Evolutionary conservation across 208 protist genomes (phyloP), one percentile per base, ranked within the genome.

Genomic region (Leishmania guyanensis): DNA sequence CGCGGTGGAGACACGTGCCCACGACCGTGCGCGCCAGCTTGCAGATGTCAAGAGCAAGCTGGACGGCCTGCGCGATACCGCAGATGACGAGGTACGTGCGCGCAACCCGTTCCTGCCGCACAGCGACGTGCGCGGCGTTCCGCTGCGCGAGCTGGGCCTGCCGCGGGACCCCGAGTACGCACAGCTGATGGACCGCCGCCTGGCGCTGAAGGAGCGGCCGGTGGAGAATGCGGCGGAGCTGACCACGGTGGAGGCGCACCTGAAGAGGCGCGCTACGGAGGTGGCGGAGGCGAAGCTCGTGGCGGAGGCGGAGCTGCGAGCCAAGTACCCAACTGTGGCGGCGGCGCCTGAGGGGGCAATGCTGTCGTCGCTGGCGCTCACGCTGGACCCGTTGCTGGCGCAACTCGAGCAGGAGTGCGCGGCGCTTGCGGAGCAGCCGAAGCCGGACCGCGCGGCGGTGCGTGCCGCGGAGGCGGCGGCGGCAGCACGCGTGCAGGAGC

Each of bases 51-150:
- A n/a, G n/a, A n/a, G n/a, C n/a, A n/a, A n/a, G n/a, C n/a, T n/a
- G n/a, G n/a, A n/a, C n/a, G n/a, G n/a, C n/a, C n/a, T n/a, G n/a
- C n/a, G n/a, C n/a, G n/a, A n/a, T n/a, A n/a, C n/a, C n/a, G n/a
- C n/a, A n/a, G n/a, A n/a, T n/a, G n/a, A 91, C 71, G 83, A 78
- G 8, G 85, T 86, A 39, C 88, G 83, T 60, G 85, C 88, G 46
- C 82, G 75, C n/a, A 84, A 89, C 81, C 83, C 88, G 46, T 91
- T 86, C 81, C 81, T 91, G 58, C 81, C 80, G 66, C 48, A 86
- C 71, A 73, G 84, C 58, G 86, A 82, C 50, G 83, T 81, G 36
- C 72, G 79, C 58, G 84, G 87, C 75, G 77, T 79, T 36, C 60
- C 80, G 64, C 77, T 90, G 79, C 76, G 78, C 69, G 81, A 83